Evolutionary conservation across 2,329 filamentous ascomycete species (phyloP), one percentile per base, ranked within the genome.

Genomic region (Beauveria scarabaeidicola): DNA sequence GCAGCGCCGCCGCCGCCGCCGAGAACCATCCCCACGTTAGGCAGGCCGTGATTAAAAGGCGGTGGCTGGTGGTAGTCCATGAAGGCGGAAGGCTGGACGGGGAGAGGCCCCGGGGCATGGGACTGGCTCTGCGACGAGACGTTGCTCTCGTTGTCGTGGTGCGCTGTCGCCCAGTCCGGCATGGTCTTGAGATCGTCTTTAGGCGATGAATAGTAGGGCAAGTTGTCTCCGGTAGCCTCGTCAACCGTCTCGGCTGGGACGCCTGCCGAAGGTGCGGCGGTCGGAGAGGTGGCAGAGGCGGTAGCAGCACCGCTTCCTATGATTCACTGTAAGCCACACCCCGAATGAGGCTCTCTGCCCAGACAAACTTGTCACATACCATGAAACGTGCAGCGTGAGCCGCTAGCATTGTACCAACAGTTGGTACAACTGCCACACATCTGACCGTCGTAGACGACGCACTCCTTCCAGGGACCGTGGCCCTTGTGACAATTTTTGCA

Each of bases 381-480:
- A 61, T 84, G 82, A 66, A 84, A 85, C 15, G 81, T 84, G 62
- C 82, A 85, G 54, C 82, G 72, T 10, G 80, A 77, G 10, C 82
- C 82, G 54, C 81, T 83, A 8, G 82, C 82, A 60, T 85, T 85
- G 69, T 81, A 85, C 82, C 82, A 85, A 67, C 82, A 85, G 66
- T 85, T 85, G 60, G 81, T 78, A 63, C 82, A 85, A 65, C 80
- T 83, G 10, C 82, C 82, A 61, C 80, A 84, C 79, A 85, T 81
- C 66, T 83, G 79, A 1, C 82, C 81, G 52, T 79, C 78, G 23
- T 82, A 78, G n/a, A 83, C 72, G n/a, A 85, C 75, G 63, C 82
- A 85, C 17, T 75, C 74, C 1, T 74, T 80, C 81, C 81, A 85
- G 0, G 82, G 82, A 0, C 82, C 82, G 61, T 84, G 80, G 4